These are phyloP conservation scores for Phytopythium aichiense DNA, from an alignment of 352 stramenopile genomes.

Conservation along the genomic window DNA sequence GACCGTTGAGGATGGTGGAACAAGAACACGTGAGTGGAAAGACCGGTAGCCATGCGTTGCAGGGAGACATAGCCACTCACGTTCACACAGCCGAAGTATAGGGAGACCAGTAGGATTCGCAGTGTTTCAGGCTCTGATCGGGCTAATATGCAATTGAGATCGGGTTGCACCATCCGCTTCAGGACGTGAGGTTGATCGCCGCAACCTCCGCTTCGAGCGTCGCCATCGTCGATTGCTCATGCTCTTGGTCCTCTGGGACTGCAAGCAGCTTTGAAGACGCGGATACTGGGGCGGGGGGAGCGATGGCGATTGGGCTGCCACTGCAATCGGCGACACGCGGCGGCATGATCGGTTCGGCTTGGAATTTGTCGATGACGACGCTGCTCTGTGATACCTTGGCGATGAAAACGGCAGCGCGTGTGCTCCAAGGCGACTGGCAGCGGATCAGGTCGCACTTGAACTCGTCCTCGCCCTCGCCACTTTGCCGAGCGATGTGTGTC, in stretches of 20 bases:
- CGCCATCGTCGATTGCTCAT: slow-evolving; percentile 15
- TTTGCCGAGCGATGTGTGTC: slow-evolving; percentile 15
- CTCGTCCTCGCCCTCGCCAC: slow-evolving; percentile 29
- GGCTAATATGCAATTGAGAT: neutral
- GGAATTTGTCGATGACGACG: slow-evolving; percentile 25
- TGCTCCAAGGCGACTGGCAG: slow-evolving; percentile 38
- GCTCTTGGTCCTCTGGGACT: slow-evolving; percentile 3
- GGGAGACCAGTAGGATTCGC: no score
- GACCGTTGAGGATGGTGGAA: no score
- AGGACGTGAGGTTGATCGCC: slow-evolving; percentile 20
- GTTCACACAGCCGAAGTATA: no score
- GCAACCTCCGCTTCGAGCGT: slow-evolving; percentile 33
- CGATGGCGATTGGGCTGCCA: neutral
- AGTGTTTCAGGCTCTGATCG: no score
- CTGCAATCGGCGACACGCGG: neutral
- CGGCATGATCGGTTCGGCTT: neutral
- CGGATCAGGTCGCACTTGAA: slow-evolving; percentile 61
- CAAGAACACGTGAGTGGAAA: no score
- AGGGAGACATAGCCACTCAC: no score
- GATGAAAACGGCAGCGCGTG: slow-evolving; percentile 21
- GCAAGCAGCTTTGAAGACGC: neutral
- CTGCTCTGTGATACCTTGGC: slow-evolving; percentile 42
- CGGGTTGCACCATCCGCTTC: slow-evolving; percentile 1
- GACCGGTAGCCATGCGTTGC: no score
- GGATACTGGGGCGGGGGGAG: neutral